Evolutionary conservation across 805 yeast genomes (phyloP).

Genomic region (Priceomyces haplophilus): DNA sequence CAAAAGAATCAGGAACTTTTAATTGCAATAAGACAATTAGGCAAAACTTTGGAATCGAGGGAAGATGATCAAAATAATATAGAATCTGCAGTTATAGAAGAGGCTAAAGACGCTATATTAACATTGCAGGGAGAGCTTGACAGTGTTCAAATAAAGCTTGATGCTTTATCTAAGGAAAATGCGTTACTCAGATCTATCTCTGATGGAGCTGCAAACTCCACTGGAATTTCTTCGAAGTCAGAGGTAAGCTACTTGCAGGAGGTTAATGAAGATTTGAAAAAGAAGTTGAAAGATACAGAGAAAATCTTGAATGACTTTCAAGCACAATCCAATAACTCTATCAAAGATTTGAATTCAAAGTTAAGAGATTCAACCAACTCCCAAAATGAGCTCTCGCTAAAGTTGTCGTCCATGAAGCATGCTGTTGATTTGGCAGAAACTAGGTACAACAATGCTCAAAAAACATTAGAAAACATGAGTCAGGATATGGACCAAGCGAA

Average conservation of each 20-base stretch:
- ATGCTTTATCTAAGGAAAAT: conserved; percentile 59
- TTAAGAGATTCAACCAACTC: conserved; percentile 23
- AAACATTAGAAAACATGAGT: conserved; percentile 25
- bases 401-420: conserved; percentile 54
- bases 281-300: conserved; percentile 37
- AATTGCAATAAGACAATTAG: conserved; percentile 65
- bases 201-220: conserved; percentile 5
- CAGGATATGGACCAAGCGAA: conserved; percentile 27
- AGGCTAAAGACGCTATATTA: conserved; percentile 67
- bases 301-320: conserved; percentile 29
- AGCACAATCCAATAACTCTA: conserved; percentile 40
- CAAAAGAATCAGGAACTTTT: conserved; percentile 71
- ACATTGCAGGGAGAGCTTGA: conserved; percentile 59
- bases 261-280: conserved; percentile 28
- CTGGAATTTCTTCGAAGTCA: conserved; percentile 1
- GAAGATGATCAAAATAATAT: conserved; percentile 45
- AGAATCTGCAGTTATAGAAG: conserved; percentile 51
- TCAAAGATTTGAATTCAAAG: conserved; percentile 44
- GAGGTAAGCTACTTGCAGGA: conserved; percentile 24
- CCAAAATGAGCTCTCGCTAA: conserved; percentile 44
- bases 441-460: conserved; percentile 46
- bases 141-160: conserved; percentile 48
- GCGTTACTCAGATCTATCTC: conserved; percentile 53
- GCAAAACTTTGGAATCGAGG: conserved; percentile 63
- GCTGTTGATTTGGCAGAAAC: conserved; percentile 50